Conservation (phyloP, 768 basidiomycete species). For the Crassisporium funariophilum region DNA sequence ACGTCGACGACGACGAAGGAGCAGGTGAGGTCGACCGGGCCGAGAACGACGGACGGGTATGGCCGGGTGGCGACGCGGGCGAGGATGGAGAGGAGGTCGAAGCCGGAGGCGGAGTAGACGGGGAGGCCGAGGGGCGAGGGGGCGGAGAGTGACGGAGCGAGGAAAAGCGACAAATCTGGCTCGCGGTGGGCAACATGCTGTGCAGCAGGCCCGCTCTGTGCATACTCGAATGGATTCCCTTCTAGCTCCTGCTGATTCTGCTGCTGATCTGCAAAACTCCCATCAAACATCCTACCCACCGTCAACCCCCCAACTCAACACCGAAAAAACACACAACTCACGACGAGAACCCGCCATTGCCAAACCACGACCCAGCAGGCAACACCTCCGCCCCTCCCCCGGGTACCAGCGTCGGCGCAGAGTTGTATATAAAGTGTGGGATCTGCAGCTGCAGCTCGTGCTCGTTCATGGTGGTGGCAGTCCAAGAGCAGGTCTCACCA, state of each 20-base stretch:
- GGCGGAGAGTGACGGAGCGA: conserved; percentile 5
- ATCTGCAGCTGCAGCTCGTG: conserved; percentile 51
- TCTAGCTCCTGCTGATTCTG: conserved; percentile 10
- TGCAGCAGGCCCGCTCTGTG: neutral
- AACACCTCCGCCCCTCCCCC: conserved; percentile 78
- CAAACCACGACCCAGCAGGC: conserved; percentile 55
- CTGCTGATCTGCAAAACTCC: too few relatives aligned
- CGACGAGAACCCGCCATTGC: conserved; percentile 43
- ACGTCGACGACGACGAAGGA: conserved; percentile 92
- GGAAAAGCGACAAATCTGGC: conserved; percentile 15
- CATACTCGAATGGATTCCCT: too few relatives aligned
- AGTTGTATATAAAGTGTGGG: conserved; percentile 62
- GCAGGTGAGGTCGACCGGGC: conserved; percentile 91
- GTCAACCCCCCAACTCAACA: too few relatives aligned
- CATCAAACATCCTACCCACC: too few relatives aligned
- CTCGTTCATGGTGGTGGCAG: conserved; percentile 16
- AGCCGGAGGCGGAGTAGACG: conserved; percentile 89
- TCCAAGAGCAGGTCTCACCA: conserved; percentile 18
- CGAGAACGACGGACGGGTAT: conserved; percentile 74
- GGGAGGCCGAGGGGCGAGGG: conserved; percentile 38
- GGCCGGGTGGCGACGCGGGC: conserved; percentile 74
- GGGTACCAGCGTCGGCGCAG: conserved; percentile 61
- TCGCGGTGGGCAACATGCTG: neutral
- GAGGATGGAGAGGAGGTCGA: conserved; percentile 84
- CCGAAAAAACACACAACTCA: conserved; percentile 13